phyloP scores from a whole-genome alignment of 257 asterid species.

The Solanum neorickii region DNA sequence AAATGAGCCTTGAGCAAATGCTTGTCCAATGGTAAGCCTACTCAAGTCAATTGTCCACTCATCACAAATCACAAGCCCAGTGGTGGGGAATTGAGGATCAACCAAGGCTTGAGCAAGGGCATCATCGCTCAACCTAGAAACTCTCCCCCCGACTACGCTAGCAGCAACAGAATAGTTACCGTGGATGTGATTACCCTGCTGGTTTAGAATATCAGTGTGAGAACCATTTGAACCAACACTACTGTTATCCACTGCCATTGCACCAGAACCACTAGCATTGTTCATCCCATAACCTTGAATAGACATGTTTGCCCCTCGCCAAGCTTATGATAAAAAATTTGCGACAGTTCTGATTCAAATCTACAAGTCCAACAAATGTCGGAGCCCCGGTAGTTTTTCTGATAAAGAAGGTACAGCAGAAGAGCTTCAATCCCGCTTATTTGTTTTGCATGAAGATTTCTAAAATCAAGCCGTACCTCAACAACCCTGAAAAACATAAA shows the following conservation, averaged over 20 bases:
- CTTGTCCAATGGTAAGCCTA: slow-evolving; percentile 89
- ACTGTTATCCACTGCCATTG: slow-evolving; percentile 82
- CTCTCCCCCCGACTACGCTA: slow-evolving; percentile 61
- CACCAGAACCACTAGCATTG: slow-evolving; percentile 89
- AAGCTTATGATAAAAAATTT: slow-evolving; percentile 47
- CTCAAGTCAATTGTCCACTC: slow-evolving; percentile 91
- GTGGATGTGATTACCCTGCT: slow-evolving; percentile 58
- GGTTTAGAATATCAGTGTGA: slow-evolving; percentile 63
- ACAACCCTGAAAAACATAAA: background rate
- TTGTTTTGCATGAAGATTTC: too few species aligned
- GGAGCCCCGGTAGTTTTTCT: too few species aligned
- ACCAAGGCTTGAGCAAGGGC: slow-evolving; percentile 85
- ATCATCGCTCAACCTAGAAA: slow-evolving; percentile 58
- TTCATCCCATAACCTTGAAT: slow-evolving; percentile 75
- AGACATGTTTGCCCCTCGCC: slow-evolving; percentile 78
- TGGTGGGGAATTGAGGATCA: slow-evolving; percentile 71
- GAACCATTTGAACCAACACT: slow-evolving; percentile 83
- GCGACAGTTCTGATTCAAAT: too few species aligned
- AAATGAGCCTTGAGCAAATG: slow-evolving; percentile 96
- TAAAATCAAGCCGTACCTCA: background rate
- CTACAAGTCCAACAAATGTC: too few species aligned
- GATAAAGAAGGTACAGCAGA: too few species aligned
- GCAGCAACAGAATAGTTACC: slow-evolving; percentile 61
- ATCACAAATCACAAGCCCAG: slow-evolving; percentile 70
- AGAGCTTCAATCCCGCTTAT: too few species aligned